Conservation (phyloP, 352 stramenopile genomes). For the Pythium periplocum region DNA sequence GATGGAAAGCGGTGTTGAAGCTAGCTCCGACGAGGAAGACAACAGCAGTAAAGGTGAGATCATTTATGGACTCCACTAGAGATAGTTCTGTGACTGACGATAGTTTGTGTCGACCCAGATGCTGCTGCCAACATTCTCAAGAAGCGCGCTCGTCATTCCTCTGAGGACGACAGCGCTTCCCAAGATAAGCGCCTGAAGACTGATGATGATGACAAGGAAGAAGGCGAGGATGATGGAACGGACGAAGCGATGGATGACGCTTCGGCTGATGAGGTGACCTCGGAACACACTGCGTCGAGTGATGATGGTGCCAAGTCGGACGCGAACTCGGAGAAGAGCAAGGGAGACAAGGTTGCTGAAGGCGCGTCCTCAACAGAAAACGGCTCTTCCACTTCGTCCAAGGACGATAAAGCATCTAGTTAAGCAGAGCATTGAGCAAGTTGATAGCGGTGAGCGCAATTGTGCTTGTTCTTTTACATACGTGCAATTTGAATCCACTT, state of each 20-base stretch:
- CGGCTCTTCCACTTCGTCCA: no score
- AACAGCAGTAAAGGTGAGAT: conserved; percentile 14
- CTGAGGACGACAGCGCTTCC: conserved; percentile 21
- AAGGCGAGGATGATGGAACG: conserved; percentile 17
- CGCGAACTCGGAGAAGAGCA: conserved; percentile 2
- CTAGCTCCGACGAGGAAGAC: conserved; percentile 30
- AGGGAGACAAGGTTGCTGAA: neutral
- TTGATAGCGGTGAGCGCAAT: no score
- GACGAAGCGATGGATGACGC: neutral
- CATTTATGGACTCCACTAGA: neutral
- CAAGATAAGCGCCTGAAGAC: conserved; percentile 17
- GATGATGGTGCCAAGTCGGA: neutral
- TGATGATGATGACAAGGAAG: conserved; percentile 18
- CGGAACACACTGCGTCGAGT: no score
- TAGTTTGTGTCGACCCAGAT: no score
- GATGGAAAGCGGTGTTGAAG: conserved; percentile 10
- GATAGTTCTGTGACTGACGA: no score
- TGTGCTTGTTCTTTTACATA: no score
- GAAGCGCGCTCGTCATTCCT: conserved; percentile 34
- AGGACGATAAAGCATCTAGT: no score
- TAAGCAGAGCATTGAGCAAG: no score
- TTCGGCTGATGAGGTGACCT: neutral
- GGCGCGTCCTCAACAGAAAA: neutral
- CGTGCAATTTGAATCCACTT: no score
- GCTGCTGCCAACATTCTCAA: conserved; percentile 27